Evolutionary conservation across 1,139 yeast genomes (phyloP), one percentile per base, ranked within the genome.

Genomic region (Candida anutae): DNA sequence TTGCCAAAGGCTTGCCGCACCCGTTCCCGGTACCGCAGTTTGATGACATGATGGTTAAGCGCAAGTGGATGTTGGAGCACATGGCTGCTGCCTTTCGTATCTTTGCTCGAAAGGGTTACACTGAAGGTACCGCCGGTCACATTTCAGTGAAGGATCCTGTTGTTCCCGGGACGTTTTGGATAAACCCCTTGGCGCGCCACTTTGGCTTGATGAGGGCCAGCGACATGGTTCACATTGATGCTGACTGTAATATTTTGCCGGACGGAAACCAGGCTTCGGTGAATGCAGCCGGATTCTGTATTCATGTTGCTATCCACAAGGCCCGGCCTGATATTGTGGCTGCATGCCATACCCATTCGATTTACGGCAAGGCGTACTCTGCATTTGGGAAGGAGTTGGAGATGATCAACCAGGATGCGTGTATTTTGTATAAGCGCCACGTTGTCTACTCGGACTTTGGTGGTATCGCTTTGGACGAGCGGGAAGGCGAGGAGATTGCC

Each of bases 81-180:
- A 71, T 79, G 77, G 94, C 94, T 2, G 88, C 77, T 12, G 88
- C 88, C 1, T 83, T 82, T 56, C 65, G 94, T 34, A 73, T 78
- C 2, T 80, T 82, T 51, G 83, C 83, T 5, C 67, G 90, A 40
- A 72, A 70, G 39, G 84, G 83, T 9, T 82, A 60, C 50, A 63
- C 76, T n/a, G 84, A 79, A 50, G 94, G 94, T 8, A 52, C 74
- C 13, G 85, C 94, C 1, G 94, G 94, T 18, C 94, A 82, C 47
- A 80, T 82, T 29, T 77, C 88, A 3, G 67, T 82, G 10, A 67
- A 88, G 38, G 94, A 82, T 44, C 93, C 94, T 3, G 74, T 79
- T 24, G 72, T 76, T 36, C 74, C 78, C 14, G 51, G 63, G 22
- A 77, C 85, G 3, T 81, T 81, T 48, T 81, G 93, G 90, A 78